phyloP scores from a whole-genome alignment of 495 filamentous ascomycete genomes.

The Daldinia grandis region DNA sequence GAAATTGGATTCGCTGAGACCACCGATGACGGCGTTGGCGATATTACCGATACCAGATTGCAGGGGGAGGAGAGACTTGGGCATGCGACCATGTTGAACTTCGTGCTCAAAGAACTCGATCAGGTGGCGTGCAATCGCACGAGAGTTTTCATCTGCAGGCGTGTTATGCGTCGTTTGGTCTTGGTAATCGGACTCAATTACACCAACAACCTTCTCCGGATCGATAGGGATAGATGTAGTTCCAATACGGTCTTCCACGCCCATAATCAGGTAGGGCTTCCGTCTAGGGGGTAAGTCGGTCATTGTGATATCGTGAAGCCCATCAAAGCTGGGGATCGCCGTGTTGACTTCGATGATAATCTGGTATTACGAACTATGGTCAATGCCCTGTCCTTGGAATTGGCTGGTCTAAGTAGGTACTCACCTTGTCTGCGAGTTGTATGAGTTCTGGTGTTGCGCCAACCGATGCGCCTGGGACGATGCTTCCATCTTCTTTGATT shows the following conservation, averaged over 20 bases:
- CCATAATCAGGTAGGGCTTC: constrained; percentile 89
- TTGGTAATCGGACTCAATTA: constrained; percentile 84
- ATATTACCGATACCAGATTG: constrained; percentile 95
- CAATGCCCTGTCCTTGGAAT: neutral
- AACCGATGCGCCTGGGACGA: constrained; percentile 87
- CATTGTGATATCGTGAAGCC: constrained; percentile 91
- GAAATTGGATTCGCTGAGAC: constrained; percentile 85
- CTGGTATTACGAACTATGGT: constrained; percentile 36
- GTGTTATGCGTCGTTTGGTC: constrained; percentile 83
- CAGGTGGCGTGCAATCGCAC: constrained; percentile 78
- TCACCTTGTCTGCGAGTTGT: constrained; percentile 84
- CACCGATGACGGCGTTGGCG: constrained; percentile 90
- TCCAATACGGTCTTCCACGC: constrained; percentile 80
- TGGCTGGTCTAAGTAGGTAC: constrained; percentile 2
- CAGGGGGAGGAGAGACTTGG: constrained; percentile 79
- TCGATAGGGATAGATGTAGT: constrained; percentile 87
- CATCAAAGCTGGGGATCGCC: constrained; percentile 82
- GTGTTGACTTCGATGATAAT: constrained; percentile 97
- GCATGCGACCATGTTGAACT: constrained; percentile 78
- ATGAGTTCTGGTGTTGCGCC: constrained; percentile 87
- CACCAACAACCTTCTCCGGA: constrained; percentile 84
- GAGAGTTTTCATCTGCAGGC: constrained; percentile 75
- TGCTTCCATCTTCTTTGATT: constrained; percentile 91
- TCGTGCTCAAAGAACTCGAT: constrained; percentile 89
- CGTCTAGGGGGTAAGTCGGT: constrained; percentile 80